These are phyloP conservation scores for Colletotrichum lupini DNA, from an alignment of 2,329 filamentous ascomycete genomes.

Conservation along the genomic window DNA sequence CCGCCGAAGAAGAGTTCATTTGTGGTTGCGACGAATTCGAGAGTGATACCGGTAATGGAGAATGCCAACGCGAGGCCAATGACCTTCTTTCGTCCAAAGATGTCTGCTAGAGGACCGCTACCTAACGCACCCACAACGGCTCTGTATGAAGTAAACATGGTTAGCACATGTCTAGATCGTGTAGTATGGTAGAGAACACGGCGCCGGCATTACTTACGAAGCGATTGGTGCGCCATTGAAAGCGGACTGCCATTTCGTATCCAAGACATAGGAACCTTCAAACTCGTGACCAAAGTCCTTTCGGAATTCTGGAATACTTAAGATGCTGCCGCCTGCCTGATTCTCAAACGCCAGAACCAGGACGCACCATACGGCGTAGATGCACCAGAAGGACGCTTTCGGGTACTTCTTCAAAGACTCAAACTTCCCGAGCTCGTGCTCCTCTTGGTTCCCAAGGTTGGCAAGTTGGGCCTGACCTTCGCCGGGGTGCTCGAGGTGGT, in stretches of 20 bases:
- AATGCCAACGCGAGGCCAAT: constrained; percentile 47
- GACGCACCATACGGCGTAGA: constrained; percentile 52
- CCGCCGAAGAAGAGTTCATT: constrained; percentile 53
- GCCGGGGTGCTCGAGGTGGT: constrained; percentile 11
- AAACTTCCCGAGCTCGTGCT: constrained; percentile 39
- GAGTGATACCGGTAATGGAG: constrained; percentile 50
- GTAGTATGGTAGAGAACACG: no score
- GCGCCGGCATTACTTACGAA: constrained; percentile 38
- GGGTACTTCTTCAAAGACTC: constrained; percentile 42
- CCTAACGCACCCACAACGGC: constrained; percentile 44
- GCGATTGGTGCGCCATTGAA: constrained; percentile 55
- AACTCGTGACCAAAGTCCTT: constrained; percentile 54
- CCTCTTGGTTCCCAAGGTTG: constrained; percentile 41
- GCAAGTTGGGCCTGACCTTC: constrained; percentile 15
- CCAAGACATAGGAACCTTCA: constrained; percentile 50
- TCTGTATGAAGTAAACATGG: background rate
- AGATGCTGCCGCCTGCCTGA: constrained; percentile 52
- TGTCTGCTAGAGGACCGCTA: constrained; percentile 45
- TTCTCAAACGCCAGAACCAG: constrained; percentile 54
- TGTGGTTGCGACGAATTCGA: constrained; percentile 53
- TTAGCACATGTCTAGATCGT: background rate
- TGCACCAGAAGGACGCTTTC: constrained; percentile 45
- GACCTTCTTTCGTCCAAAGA: constrained; percentile 44
- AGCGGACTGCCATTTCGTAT: constrained; percentile 56
- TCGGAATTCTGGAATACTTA: constrained; percentile 56